These are phyloP conservation scores for Puccinia coronata DNA, from an alignment of 1,284 basidiomycete genomes.

Conservation along the genomic window DNA sequence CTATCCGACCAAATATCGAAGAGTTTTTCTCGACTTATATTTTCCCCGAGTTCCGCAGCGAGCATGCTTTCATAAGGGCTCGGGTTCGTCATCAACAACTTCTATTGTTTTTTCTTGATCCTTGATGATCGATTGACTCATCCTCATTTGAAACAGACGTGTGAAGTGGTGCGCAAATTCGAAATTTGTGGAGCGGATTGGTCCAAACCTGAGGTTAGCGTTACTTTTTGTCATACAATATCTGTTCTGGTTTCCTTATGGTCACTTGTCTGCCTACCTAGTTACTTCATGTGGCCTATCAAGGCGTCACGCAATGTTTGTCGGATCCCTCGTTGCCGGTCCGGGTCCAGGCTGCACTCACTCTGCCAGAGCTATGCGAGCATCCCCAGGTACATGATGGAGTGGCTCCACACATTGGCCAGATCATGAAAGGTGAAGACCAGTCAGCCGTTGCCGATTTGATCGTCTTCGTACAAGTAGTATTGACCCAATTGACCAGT, in stretches of 20 bases:
- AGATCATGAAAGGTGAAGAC: slow-evolving; percentile 75
- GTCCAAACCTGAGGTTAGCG: slow-evolving; percentile 67
- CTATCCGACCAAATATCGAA: slow-evolving; percentile 74
- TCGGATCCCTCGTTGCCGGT: slow-evolving; percentile 80
- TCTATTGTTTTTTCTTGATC: not conserved
- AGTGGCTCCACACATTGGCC: slow-evolving; percentile 76
- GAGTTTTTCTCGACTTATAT: slow-evolving; percentile 73
- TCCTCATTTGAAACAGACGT: slow-evolving; percentile 64
- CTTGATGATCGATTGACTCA: not conserved
- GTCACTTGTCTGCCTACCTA: not conserved
- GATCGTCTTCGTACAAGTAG: not conserved
- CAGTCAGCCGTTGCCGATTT: slow-evolving; percentile 1
- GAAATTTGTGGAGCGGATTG: slow-evolving; percentile 70
- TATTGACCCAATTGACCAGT: slow-evolving; percentile 9
- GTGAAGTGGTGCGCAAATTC: slow-evolving; percentile 73
- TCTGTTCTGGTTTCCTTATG: not conserved
- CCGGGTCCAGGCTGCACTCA: slow-evolving; percentile 77
- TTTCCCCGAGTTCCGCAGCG: slow-evolving; percentile 68
- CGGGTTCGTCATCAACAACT: slow-evolving; percentile 64
- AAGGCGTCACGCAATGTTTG: slow-evolving; percentile 61
- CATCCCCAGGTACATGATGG: slow-evolving; percentile 71
- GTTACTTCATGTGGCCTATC: slow-evolving; percentile 38
- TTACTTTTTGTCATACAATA: not conserved
- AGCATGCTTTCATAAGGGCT: slow-evolving; percentile 71
- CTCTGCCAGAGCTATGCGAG: slow-evolving; percentile 76